Conservation (phyloP, 352 stramenopile genomes). For the Halophytophthora batemanensis region DNA sequence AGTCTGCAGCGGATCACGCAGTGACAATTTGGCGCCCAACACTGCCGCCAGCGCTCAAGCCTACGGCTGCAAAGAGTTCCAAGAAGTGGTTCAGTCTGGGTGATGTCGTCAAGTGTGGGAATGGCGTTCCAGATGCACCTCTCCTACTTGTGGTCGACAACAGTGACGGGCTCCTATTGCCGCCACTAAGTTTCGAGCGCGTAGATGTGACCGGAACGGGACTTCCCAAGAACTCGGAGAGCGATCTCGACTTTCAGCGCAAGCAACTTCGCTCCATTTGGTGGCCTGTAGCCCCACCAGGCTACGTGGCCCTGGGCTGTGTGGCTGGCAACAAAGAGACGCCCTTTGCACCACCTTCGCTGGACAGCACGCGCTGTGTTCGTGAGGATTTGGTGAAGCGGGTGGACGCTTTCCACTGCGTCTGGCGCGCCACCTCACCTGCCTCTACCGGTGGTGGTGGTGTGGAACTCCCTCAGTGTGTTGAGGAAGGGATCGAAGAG, state of each 20-base stretch:
- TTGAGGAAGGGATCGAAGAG: slow-evolving; percentile 30
- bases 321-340: slow-evolving; percentile 78
- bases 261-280: slow-evolving; percentile 83
- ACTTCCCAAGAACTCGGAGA: slow-evolving; percentile 72
- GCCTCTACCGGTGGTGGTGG: slow-evolving; percentile 28
- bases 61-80: slow-evolving; percentile 7
- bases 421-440: slow-evolving; percentile 46
- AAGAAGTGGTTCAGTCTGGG: slow-evolving; percentile 69
- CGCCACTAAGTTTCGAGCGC: slow-evolving; percentile 73
- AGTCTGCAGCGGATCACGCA: slow-evolving; percentile 42
- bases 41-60: slow-evolving; percentile 39
- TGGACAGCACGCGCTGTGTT: slow-evolving; percentile 57
- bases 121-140: slow-evolving; percentile 49
- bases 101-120: slow-evolving; percentile 65
- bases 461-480: slow-evolving; percentile 27
- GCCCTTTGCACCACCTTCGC: slow-evolving; percentile 63
- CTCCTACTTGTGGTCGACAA: slow-evolving; percentile 63
- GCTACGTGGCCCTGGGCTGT: slow-evolving; percentile 75
- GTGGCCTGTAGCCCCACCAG: slow-evolving; percentile 77
- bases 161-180: slow-evolving; percentile 41
- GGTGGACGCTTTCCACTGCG: slow-evolving; percentile 54
- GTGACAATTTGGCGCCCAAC: slow-evolving; percentile 76
- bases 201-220: slow-evolving; percentile 83
- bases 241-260: slow-evolving; percentile 68
- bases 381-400: slow-evolving; percentile 74